Evolutionary conservation across 1,139 yeast genomes (phyloP).

Genomic region (Scheffersomyces lignicola): DNA sequence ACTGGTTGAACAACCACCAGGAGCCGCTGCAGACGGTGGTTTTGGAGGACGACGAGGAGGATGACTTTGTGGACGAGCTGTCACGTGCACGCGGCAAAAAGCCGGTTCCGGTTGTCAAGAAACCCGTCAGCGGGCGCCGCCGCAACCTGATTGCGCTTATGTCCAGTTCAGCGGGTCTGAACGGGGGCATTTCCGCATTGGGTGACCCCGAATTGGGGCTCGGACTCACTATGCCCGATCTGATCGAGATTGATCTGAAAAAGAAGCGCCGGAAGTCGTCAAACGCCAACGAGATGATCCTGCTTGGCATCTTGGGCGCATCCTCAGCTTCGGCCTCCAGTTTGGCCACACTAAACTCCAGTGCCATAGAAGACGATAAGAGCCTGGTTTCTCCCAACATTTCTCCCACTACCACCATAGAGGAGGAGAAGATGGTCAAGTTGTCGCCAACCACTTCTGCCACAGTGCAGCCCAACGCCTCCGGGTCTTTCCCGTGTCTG

Average conservation of each 20-base stretch:
- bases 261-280: constrained; percentile 5
- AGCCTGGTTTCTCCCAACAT: constrained; percentile 2
- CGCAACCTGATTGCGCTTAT: constrained; percentile 25
- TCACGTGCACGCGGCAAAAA: too few relatives aligned
- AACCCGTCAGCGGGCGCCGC: constrained; percentile 15
- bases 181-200: constrained; percentile 3
- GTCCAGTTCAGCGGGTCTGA: constrained; percentile 1
- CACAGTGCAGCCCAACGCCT: constrained; percentile 7
- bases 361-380: neutral
- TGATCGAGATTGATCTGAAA: neutral
- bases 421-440: constrained; percentile 1
- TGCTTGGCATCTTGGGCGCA: neutral
- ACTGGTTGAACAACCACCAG: constrained; percentile 32
- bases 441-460: neutral
- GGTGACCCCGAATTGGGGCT: too few relatives aligned
- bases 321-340: neutral
- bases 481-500: constrained; percentile 40
- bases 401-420: constrained; percentile 6
- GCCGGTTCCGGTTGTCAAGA: neutral
- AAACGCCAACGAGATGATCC: neutral
- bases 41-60: neutral
- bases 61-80: neutral
- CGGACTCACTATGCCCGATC: too few relatives aligned
- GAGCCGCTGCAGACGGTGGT: constrained; percentile 20
- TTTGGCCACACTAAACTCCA: neutral